Conservation (phyloP, 139 green algal genomes). For the Raphidocelis subcapitata region DNA sequence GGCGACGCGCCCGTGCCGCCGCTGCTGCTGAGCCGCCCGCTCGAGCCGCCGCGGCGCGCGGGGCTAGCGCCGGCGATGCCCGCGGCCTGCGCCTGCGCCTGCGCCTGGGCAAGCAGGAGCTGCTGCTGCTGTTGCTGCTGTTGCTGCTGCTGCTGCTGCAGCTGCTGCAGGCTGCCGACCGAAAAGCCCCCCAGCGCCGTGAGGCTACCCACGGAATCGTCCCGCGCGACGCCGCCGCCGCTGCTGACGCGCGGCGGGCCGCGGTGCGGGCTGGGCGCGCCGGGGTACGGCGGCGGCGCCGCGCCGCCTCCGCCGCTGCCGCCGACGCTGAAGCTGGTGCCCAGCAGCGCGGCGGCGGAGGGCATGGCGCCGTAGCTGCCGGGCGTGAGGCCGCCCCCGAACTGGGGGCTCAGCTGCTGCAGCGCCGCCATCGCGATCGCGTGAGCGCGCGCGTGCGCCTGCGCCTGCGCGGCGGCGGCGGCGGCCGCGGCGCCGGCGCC, state of each 20-base stretch:
- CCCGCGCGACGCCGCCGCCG: background rate
- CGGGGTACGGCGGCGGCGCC: background rate
- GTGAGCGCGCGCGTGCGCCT: constrained; percentile 51
- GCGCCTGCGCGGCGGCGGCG: background rate
- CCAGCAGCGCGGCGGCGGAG: constrained; percentile 10
- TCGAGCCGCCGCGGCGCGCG: background rate
- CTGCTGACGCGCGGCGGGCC: constrained; percentile 14
- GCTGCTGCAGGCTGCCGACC: background rate
- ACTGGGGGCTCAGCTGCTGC: constrained; percentile 45
- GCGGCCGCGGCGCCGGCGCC: background rate
- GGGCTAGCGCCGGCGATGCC: background rate
- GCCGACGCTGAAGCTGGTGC: constrained; percentile 6
- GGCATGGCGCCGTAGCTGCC: background rate
- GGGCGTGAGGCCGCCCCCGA: constrained; percentile 22
- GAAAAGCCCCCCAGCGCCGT: background rate
- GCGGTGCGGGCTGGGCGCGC: constrained; percentile 19
- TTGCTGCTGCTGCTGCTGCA: constrained; percentile 13
- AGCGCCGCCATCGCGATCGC: constrained; percentile 50
- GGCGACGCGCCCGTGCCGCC: background rate
- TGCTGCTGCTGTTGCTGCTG: constrained; percentile 22
- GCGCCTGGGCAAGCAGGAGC: background rate
- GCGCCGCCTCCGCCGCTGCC: background rate
- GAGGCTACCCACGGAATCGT: background rate
- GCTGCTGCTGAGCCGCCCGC: background rate
- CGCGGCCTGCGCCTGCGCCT: background rate